Evolutionary conservation across 2,329 filamentous ascomycete genomes (phyloP).

Genomic region (Exophiala spinifera): DNA sequence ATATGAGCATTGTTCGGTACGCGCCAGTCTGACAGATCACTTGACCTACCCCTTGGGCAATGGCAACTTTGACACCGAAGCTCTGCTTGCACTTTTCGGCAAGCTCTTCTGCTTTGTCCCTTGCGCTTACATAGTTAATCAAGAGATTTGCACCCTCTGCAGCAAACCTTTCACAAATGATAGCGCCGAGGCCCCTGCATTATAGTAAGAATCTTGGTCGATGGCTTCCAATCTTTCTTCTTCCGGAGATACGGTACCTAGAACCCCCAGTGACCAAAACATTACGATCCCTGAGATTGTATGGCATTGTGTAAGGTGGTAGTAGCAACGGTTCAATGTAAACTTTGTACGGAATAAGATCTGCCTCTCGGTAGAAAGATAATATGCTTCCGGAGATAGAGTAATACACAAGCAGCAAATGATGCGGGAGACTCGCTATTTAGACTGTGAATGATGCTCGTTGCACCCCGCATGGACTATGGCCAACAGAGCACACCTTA

Average conservation of each 20-base stretch:
- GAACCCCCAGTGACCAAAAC: constrained; percentile 64
- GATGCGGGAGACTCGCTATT: no score
- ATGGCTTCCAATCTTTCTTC: not conserved
- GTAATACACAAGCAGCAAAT: no score
- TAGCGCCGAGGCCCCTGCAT: constrained; percentile 66
- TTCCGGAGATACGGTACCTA: constrained; percentile 49
- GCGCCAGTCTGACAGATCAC: constrained; percentile 42
- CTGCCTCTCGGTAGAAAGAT: no score
- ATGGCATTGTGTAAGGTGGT: constrained; percentile 50
- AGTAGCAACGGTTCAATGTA: not conserved
- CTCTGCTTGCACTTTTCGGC: constrained; percentile 53
- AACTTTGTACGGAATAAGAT: no score
- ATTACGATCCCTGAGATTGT: constrained; percentile 59
- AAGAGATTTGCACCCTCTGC: constrained; percentile 65
- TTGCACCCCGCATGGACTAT: no score
- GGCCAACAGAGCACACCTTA: no score
- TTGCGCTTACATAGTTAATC: constrained; percentile 68
- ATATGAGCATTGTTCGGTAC: constrained; percentile 21
- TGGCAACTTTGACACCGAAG: constrained; percentile 51
- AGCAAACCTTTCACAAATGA: constrained; percentile 65
- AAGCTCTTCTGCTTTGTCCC: constrained; percentile 58
- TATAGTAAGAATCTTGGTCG: not conserved
- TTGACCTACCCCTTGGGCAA: constrained; percentile 50
- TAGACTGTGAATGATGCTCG: no score
- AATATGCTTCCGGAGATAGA: no score